Evolutionary conservation across 768 basidiomycete species (phyloP).

Genomic region (Russula foetens): DNA sequence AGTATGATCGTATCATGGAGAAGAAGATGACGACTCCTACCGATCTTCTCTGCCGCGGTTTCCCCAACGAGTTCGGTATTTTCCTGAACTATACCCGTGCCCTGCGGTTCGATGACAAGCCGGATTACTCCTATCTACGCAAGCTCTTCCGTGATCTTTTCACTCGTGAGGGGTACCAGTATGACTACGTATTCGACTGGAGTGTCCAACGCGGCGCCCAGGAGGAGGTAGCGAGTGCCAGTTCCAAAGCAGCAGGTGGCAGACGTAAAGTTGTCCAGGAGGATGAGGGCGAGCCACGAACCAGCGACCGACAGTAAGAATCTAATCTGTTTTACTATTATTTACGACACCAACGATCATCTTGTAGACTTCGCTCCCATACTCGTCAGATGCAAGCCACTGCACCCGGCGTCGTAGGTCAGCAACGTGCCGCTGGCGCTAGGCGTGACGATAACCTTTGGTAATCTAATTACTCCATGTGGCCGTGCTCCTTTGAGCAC

Average conservation of each 20-base stretch:
- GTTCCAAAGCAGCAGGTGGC: slow-evolving; percentile 53
- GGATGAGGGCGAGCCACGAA: slow-evolving; percentile 68
- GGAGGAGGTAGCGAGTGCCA: slow-evolving; percentile 50
- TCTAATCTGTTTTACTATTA: slow-evolving; percentile 19
- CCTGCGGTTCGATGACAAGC: slow-evolving; percentile 99
- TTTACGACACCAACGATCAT: slow-evolving; percentile 11
- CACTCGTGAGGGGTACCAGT: slow-evolving; percentile 95
- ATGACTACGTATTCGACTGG: slow-evolving; percentile 99
- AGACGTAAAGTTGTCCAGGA: slow-evolving; percentile 80
- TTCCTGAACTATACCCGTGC: slow-evolving; percentile 99
- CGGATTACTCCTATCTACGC: slow-evolving; percentile 98
- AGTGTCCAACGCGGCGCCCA: slow-evolving; percentile 76
- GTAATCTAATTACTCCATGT: slow-evolving; percentile 27
- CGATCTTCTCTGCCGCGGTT: slow-evolving; percentile 95
- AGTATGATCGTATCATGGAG: slow-evolving; percentile 99
- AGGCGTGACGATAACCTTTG: slow-evolving; percentile 41
- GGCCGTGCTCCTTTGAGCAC: slow-evolving; percentile 28
- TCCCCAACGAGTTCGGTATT: slow-evolving; percentile 98
- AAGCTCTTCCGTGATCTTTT: slow-evolving; percentile 99
- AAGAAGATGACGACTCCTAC: slow-evolving; percentile 99
- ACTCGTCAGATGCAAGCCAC: slow-evolving; percentile 68
- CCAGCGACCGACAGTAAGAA: slow-evolving; percentile 76
- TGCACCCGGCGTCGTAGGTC: slow-evolving; percentile 41
- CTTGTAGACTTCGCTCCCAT: slow-evolving; percentile 73
- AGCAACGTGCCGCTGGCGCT: slow-evolving; percentile 32